Percentiles rank a stretch among this genome's conserved stretches.
Conservation (phyloP, 495 filamentous ascomycete genomes). For the Lophiotrema nucula region DNA sequence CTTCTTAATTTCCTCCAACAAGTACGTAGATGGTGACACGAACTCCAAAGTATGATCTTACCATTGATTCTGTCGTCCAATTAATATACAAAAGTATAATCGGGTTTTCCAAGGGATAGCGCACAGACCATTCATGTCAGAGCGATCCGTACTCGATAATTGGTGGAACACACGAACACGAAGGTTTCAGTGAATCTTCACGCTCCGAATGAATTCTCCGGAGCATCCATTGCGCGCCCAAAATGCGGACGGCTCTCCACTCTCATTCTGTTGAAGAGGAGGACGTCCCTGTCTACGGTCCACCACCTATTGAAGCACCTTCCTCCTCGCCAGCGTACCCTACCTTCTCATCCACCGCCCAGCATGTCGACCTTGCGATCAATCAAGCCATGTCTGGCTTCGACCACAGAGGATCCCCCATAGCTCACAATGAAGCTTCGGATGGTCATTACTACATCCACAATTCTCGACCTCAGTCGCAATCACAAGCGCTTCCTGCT, state of each 20-base stretch:
- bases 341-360: neutral
- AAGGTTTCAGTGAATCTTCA: too few relatives aligned
- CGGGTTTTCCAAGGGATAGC: too few relatives aligned
- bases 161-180: too few relatives aligned
- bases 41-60: too few relatives aligned
- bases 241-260: neutral
- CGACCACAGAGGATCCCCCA: neutral
- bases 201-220: too few relatives aligned
- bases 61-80: too few relatives aligned
- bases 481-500: neutral
- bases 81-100: too few relatives aligned
- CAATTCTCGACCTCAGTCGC: neutral
- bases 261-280: neutral
- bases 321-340: constrained; percentile 12
- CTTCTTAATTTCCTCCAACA: too few relatives aligned
- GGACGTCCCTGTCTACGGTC: constrained; percentile 7
- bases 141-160: too few relatives aligned
- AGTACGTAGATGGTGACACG: too few relatives aligned
- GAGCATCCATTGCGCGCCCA: too few relatives aligned
- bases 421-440: neutral
- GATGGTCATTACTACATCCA: neutral
- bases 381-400: constrained; percentile 12
- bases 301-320: neutral
- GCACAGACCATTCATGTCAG: too few relatives aligned
- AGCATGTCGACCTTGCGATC: constrained; percentile 10